These are phyloP conservation scores for Prototheca stagnorum DNA, from an alignment of 163 green algal species.

Conservation along the genomic window DNA sequence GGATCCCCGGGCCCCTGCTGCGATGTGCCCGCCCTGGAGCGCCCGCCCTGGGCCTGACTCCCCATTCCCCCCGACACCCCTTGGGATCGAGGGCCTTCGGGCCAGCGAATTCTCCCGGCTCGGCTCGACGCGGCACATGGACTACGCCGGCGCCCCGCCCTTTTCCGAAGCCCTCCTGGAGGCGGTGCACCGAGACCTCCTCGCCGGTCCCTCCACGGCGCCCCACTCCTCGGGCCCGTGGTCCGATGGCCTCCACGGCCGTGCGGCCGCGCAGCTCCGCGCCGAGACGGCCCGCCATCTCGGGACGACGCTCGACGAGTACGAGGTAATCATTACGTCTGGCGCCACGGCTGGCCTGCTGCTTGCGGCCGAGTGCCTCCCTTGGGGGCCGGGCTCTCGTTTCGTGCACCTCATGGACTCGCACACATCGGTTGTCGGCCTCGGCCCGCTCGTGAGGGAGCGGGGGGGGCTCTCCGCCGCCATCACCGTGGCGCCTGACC, in stretches of 20 bases:
- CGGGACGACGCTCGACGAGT: conserved; percentile 32
- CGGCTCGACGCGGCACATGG: too few relatives aligned
- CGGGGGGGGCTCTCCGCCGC: neutral
- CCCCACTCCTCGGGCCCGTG: conserved; percentile 6
- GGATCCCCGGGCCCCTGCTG: too few relatives aligned
- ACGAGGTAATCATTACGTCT: conserved; percentile 55
- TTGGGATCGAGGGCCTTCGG: too few relatives aligned
- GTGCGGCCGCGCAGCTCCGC: conserved; percentile 16
- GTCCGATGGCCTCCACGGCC: neutral
- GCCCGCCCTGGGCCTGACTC: too few relatives aligned
- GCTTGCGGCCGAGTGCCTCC: conserved; percentile 44
- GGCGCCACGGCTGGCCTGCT: conserved; percentile 55
- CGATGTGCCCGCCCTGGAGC: too few relatives aligned
- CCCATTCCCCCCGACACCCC: too few relatives aligned
- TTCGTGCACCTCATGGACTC: conserved; percentile 44
- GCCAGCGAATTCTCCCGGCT: too few relatives aligned
- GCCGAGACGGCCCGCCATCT: conserved; percentile 36
- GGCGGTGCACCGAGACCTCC: neutral
- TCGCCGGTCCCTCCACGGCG: neutral
- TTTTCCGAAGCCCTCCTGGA: conserved; percentile 21
- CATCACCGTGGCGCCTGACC: too few relatives aligned
- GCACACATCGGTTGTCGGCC: conserved; percentile 69
- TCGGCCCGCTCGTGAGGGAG: conserved; percentile 21
- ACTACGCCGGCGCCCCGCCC: conserved; percentile 41
- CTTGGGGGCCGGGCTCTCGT: conserved; percentile 28